Percentiles rank a stretch among this genome's conserved stretches.
Evolutionary conservation across 1,284 basidiomycete genomes (phyloP).

Genomic region (Pseudozyma tsukubaensis): DNA sequence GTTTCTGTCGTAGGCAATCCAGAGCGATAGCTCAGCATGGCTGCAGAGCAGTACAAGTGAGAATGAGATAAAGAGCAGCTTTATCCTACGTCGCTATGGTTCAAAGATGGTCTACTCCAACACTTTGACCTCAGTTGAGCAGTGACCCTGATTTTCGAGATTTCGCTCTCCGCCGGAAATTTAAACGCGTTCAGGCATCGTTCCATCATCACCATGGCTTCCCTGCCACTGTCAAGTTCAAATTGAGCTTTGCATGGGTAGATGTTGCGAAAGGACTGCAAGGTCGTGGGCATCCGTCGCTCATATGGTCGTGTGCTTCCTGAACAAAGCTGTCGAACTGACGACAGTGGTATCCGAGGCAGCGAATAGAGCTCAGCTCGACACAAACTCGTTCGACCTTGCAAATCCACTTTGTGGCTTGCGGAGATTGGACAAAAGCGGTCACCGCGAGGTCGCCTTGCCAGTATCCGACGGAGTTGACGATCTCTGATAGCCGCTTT

Average conservation of each 20-base stretch:
- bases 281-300: neutral
- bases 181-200: slow-evolving; percentile 18
- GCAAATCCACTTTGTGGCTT: neutral
- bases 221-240: neutral
- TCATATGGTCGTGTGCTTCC: neutral
- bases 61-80: neutral
- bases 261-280: neutral
- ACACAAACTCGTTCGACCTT: neutral
- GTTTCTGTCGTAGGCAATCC: neutral
- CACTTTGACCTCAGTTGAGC: neutral
- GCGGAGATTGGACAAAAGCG: neutral
- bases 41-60: neutral
- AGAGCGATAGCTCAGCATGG: neutral
- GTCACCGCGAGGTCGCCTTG: neutral
- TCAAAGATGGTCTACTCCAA: slow-evolving; percentile 4
- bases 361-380: too few relatives aligned
- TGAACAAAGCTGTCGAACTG: too few relatives aligned
- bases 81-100: neutral
- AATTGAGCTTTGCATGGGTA: neutral
- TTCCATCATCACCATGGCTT: too few relatives aligned
- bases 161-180: slow-evolving; percentile 11
- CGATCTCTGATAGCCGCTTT: neutral
- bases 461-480: too few relatives aligned
- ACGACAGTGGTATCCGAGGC: too few relatives aligned
- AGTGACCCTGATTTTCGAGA: neutral